phyloP scores from a whole-genome alignment of 2,329 filamentous ascomycete species.

The Microcyclospora pomicola region DNA sequence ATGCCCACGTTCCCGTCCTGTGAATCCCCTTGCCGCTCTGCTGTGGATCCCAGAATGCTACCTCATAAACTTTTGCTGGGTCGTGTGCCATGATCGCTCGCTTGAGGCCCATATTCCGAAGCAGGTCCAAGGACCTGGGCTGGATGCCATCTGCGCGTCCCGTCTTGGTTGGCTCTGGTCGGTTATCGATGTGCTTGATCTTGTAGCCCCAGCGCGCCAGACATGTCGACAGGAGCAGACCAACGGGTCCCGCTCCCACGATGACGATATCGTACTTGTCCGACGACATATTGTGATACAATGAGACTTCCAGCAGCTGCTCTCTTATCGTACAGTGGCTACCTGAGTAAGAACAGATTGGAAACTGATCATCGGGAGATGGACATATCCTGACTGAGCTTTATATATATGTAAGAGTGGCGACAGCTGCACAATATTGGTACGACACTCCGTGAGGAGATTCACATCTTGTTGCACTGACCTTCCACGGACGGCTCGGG shows the following conservation, averaged over 20 bases:
- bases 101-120: constrained; percentile 83
- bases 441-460: no score
- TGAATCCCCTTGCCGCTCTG: constrained; percentile 40
- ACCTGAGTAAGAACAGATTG: no score
- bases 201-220: constrained; percentile 87
- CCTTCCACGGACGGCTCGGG: no score
- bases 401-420: no score
- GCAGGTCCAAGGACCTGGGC: constrained; percentile 71
- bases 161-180: constrained; percentile 69
- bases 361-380: no score
- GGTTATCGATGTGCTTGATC: constrained; percentile 89
- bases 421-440: no score
- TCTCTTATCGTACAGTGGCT: no score
- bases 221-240: constrained; percentile 74
- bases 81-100: constrained; percentile 74
- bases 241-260: constrained; percentile 77
- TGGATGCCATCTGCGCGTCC: constrained; percentile 87
- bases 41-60: constrained; percentile 51
- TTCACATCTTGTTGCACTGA: no score
- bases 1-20: constrained; percentile 60
- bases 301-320: no score
- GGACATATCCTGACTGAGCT: no score
- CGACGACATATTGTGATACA: not conserved
- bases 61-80: constrained; percentile 70
- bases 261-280: constrained; percentile 57